phyloP scores from a whole-genome alignment of 1,139 yeast genomes.

The Zygotorulaspora mrakii region DNA sequence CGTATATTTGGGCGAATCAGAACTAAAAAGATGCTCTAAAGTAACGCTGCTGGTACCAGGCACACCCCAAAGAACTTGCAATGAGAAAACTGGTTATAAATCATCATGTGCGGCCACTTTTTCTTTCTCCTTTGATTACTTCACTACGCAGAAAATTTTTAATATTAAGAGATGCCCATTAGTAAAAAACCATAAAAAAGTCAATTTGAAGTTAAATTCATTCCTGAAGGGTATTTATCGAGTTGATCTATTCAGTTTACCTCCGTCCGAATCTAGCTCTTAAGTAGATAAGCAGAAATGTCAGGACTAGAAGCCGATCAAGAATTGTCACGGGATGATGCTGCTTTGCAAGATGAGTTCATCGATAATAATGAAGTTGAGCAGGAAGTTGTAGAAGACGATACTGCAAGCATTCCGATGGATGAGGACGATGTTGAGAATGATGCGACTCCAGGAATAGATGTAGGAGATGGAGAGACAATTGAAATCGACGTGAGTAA shows the following conservation, averaged over 20 bases:
- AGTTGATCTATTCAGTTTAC: too few species aligned
- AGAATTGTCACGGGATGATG: constrained; percentile 8
- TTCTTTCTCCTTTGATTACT: background rate
- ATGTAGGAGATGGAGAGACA: constrained; percentile 38
- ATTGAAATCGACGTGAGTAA: constrained; percentile 74
- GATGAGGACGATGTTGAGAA: constrained; percentile 31
- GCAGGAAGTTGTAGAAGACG: constrained; percentile 50
- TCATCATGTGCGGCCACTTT: too few species aligned
- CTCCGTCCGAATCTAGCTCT: too few species aligned
- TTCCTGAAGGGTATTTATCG: background rate
- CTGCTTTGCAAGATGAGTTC: constrained; percentile 45
- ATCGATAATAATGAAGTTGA: constrained; percentile 56
- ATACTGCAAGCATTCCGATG: constrained; percentile 38
- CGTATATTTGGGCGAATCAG: too few species aligned
- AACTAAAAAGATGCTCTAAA: too few species aligned
- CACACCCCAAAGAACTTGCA: too few species aligned
- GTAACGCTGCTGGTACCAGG: too few species aligned
- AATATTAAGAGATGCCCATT: constrained; percentile 1
- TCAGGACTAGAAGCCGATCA: constrained; percentile 6
- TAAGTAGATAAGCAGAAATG: constrained; percentile 10
- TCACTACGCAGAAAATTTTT: constrained; percentile 1
- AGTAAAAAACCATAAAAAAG: background rate
- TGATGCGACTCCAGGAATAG: constrained; percentile 9
- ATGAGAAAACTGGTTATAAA: too few species aligned
- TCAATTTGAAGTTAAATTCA: background rate